These are phyloP conservation scores for Trapa incisa DNA, from an alignment of 345 rosid genomes.

Conservation along the genomic window DNA sequence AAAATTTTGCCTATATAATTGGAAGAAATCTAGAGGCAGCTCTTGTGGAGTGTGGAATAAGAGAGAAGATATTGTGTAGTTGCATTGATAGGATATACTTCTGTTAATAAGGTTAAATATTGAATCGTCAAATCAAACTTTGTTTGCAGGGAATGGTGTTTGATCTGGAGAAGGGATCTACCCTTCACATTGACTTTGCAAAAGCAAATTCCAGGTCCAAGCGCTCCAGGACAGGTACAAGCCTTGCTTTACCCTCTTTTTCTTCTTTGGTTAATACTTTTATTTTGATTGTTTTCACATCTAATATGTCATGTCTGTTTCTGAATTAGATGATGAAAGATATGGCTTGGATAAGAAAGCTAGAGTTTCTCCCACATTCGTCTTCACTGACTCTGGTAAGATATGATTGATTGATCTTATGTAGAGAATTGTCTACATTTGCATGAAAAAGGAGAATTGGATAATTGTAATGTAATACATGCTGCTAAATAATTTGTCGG, in stretches of 20 bases:
- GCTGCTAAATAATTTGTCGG: background rate
- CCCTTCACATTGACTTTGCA: conserved; percentile 69
- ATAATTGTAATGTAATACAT: conserved; percentile 13
- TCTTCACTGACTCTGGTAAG: conserved; percentile 25
- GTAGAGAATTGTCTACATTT: background rate
- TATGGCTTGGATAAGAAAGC: conserved; percentile 44
- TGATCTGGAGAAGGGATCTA: conserved; percentile 83
- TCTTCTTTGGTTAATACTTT: conserved; percentile 7
- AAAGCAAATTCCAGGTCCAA: conserved; percentile 82
- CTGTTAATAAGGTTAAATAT: background rate
- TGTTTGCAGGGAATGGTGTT: conserved; percentile 69
- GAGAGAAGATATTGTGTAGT: background rate
- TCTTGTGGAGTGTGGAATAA: conserved; percentile 1
- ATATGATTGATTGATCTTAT: conserved; percentile 10
- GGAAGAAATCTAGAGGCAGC: background rate
- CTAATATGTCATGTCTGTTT: background rate
- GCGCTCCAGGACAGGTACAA: conserved; percentile 60
- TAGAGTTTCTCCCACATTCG: conserved; percentile 23
- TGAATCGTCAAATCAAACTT: conserved; percentile 5
- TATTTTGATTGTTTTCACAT: background rate
- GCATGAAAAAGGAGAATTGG: background rate
- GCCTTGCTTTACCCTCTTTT: background rate
- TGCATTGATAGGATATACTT: background rate
- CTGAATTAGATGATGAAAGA: conserved; percentile 45
- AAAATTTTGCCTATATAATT: background rate